phyloP scores from a whole-genome alignment of 2,329 filamentous ascomycete species.

The Aspergillus pseudoviridinutans region DNA sequence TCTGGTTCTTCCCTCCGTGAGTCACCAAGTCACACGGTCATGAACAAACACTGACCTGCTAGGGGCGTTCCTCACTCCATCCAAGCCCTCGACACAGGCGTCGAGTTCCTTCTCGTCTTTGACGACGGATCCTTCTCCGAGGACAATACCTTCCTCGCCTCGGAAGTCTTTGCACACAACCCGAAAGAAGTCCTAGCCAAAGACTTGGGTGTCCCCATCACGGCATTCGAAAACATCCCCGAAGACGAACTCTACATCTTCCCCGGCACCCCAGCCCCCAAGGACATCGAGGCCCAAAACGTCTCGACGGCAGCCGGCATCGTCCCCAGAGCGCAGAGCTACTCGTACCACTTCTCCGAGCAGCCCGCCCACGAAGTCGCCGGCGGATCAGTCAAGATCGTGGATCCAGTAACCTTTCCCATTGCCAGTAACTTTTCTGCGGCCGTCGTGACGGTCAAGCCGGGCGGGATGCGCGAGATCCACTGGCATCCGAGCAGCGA shows the following conservation, averaged over 20 bases:
- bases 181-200: conserved; percentile 51
- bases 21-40: neutral
- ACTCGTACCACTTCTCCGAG: conserved; percentile 68
- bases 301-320: conserved; percentile 59
- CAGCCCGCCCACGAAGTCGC: conserved; percentile 63
- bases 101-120: conserved; percentile 62
- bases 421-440: conserved; percentile 70
- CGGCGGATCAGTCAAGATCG: conserved; percentile 69
- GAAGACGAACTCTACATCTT: conserved; percentile 72
- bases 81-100: conserved; percentile 66
- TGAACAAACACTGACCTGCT: neutral
- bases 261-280: conserved; percentile 61
- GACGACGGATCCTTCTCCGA: conserved; percentile 58
- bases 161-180: conserved; percentile 55
- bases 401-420: conserved; percentile 72
- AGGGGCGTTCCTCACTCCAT: conserved; percentile 70
- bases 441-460: conserved; percentile 66
- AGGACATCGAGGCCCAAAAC: conserved; percentile 61
- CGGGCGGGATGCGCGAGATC: conserved; percentile 71
- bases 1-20: conserved; percentile 74
- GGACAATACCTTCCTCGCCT: conserved; percentile 71
- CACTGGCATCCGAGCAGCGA: conserved; percentile 79
- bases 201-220: conserved; percentile 48
- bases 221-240: conserved; percentile 60
- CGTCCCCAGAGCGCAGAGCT: conserved; percentile 61